phyloP scores from a whole-genome alignment of 352 stramenopile species.

The Pythium plurisporium region DNA sequence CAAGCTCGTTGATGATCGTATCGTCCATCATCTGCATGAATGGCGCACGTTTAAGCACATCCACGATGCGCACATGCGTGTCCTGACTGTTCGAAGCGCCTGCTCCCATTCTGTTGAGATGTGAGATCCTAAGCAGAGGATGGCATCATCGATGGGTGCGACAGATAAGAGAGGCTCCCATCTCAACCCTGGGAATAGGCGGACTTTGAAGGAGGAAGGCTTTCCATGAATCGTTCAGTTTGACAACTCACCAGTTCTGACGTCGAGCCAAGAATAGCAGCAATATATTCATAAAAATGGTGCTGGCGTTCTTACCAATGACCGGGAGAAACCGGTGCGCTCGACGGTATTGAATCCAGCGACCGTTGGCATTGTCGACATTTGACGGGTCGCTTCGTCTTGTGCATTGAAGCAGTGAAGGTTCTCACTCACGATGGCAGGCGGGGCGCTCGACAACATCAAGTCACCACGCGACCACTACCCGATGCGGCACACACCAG shows the following conservation, averaged over 20 bases:
- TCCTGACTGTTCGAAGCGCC: neutral
- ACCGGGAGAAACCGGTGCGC: no score
- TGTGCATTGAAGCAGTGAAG: neutral
- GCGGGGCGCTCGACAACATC: slow-evolving; percentile 38
- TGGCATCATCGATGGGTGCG: neutral
- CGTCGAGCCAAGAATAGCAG: slow-evolving; percentile 4
- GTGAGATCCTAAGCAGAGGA: neutral
- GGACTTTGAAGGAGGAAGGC: no score
- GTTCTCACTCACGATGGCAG: slow-evolving; percentile 1
- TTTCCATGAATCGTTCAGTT: no score
- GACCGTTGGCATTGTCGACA: slow-evolving; percentile 3
- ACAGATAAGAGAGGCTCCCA: neutral
- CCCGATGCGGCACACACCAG: slow-evolving; percentile 11
- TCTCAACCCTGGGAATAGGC: neutral
- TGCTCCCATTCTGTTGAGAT: slow-evolving; percentile 1
- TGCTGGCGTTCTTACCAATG: no score
- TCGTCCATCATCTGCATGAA: slow-evolving; percentile 71
- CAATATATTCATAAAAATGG: no score
- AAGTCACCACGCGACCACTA: slow-evolving; percentile 50
- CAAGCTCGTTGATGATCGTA: slow-evolving; percentile 42
- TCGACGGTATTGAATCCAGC: no score
- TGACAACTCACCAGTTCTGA: no score
- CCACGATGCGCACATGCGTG: slow-evolving; percentile 15
- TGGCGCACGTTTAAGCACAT: slow-evolving; percentile 42
- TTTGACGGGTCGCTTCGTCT: neutral